Percentiles rank a stretch among this genome's conserved stretches.
These are phyloP conservation scores for Boletales sp. DNA, from an alignment of 768 basidiomycete species.

Conservation along the genomic window DNA sequence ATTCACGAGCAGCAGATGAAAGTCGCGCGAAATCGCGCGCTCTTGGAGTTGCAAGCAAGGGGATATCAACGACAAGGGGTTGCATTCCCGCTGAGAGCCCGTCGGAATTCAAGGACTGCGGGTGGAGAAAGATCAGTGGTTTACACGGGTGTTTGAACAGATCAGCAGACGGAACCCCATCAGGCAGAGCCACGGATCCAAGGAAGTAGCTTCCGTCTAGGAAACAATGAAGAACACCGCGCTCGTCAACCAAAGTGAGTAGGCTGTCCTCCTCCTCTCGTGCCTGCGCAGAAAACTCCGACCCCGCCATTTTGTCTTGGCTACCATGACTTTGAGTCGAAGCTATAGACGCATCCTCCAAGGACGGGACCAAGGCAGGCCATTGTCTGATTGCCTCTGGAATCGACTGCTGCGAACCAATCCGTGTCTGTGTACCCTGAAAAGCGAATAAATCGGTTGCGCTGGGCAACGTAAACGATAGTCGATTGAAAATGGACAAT, in stretches of 20 bases:
- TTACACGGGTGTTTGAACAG: conserved; percentile 42
- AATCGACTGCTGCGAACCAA: conserved; percentile 38
- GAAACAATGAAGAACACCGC: conserved; percentile 59
- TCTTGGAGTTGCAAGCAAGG: conserved; percentile 53
- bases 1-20: conserved; percentile 66
- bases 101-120: conserved; percentile 26
- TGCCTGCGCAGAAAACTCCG: conserved; percentile 21
- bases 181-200: conserved; percentile 42
- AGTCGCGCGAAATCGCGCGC: conserved; percentile 67
- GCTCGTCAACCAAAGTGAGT: conserved; percentile 55
- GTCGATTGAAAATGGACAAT: conserved; percentile 5
- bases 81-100: conserved; percentile 24
- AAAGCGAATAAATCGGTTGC: conserved; percentile 80
- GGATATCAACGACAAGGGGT: conserved; percentile 50
- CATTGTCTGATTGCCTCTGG: conserved; percentile 64
- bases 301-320: conserved; percentile 25
- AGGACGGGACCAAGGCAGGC: conserved; percentile 61
- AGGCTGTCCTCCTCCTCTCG: conserved; percentile 61
- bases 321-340: conserved; percentile 32
- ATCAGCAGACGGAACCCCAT: conserved; percentile 31
- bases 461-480: conserved; percentile 36
- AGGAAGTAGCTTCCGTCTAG: conserved; percentile 76
- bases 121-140: conserved; percentile 51
- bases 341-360: conserved; percentile 58
- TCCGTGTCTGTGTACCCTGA: conserved; percentile 59